phyloP scores from a whole-genome alignment of 805 yeast genomes.

The Kluyveromyces wickerhamii region DNA sequence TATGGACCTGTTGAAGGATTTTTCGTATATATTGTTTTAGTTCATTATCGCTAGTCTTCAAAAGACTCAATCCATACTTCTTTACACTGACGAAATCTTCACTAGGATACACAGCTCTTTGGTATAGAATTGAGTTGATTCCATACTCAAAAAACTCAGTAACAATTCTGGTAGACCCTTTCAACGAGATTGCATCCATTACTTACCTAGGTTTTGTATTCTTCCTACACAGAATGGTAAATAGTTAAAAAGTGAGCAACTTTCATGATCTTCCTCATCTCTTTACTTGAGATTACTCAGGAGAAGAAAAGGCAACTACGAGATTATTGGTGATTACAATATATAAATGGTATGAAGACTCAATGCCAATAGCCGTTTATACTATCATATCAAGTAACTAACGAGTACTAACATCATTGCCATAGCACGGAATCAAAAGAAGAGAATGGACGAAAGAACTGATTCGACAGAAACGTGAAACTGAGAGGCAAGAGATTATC shows the following conservation, averaged over 20 bases:
- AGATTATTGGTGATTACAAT: no score
- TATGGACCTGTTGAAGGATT: constrained; percentile 60
- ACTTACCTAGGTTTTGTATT: no score
- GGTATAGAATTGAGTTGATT: constrained; percentile 74
- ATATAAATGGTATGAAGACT: no score
- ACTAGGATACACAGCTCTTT: constrained; percentile 82
- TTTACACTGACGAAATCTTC: constrained; percentile 73
- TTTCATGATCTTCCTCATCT: no score
- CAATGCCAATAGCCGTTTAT: no score
- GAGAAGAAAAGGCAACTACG: no score
- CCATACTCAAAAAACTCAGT: constrained; percentile 81
- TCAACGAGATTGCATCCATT: constrained; percentile 36
- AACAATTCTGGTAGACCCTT: constrained; percentile 72
- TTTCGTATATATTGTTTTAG: constrained; percentile 58
- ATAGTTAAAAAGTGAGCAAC: no score
- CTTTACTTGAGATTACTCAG: no score
- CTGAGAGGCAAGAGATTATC: constrained; percentile 55
- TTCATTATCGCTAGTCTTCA: constrained; percentile 68
- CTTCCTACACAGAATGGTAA: no score
- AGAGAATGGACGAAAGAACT: constrained; percentile 50
- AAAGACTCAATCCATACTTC: constrained; percentile 71
- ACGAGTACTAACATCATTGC: no score
- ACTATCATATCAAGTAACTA: no score
- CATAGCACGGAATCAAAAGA: constrained; percentile 71
- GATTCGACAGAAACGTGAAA: constrained; percentile 39